A percentile compares a stretch with the other conserved stretches of the same genome.
These are phyloP conservation scores for Populus tomentosa DNA, from an alignment of 441 rosid genomes.

Conservation along the genomic window DNA sequence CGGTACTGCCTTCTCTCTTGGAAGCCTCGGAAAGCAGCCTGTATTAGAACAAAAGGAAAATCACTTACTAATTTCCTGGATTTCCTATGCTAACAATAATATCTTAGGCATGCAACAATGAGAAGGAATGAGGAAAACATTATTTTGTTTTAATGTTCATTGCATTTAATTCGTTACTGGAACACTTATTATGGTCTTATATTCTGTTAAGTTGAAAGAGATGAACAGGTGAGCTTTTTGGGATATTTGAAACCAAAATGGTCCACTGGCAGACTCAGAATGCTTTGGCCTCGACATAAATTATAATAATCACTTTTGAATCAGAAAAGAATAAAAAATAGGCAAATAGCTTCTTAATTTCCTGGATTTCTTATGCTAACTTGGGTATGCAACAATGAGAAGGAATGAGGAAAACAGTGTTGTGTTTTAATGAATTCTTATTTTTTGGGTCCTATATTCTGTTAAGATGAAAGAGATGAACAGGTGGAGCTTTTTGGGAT, in stretches of 20 bases:
- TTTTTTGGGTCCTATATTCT: not conserved
- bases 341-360: not conserved
- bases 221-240: not conserved
- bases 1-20: slow-evolving; percentile 80
- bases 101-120: not conserved
- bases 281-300: not conserved
- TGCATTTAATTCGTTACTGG: not conserved
- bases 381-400: not conserved
- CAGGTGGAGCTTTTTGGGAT: not conserved
- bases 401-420: not conserved
- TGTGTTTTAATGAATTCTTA: not conserved
- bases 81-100: not conserved
- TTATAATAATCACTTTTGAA: not conserved
- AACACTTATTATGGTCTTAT: not conserved
- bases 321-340: not conserved
- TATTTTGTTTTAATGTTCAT: not conserved
- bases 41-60: slow-evolving; percentile 22
- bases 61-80: not conserved
- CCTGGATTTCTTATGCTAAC: not conserved
- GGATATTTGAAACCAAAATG: not conserved
- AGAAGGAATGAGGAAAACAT: not conserved
- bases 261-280: not conserved
- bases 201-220: not conserved
- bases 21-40: slow-evolving; percentile 86
- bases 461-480: not conserved